A percentile compares a stretch with the other conserved stretches of the same genome.
Evolutionary conservation across 2,329 filamentous ascomycete species (phyloP).

Genomic region (Colletotrichum sp.): DNA sequence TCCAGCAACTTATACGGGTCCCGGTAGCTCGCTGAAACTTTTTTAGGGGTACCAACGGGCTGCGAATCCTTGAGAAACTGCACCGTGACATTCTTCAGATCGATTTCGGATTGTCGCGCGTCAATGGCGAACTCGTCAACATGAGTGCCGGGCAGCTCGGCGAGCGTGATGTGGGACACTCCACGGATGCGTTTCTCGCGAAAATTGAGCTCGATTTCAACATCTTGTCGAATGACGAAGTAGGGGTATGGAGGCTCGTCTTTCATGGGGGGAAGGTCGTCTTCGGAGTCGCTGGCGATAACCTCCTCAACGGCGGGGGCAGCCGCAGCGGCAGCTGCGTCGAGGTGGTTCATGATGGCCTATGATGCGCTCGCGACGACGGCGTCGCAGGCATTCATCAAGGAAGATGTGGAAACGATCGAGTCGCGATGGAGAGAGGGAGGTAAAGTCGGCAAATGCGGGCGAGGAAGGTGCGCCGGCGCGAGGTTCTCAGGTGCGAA

Average conservation of each 20-base stretch:
- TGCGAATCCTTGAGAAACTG: slow-evolving; percentile 37
- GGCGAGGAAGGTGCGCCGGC: slow-evolving; percentile 14
- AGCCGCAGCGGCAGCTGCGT: slow-evolving; percentile 4
- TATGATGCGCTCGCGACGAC: slow-evolving; percentile 4
- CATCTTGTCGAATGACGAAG: slow-evolving; percentile 79
- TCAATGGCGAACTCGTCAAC: slow-evolving; percentile 65
- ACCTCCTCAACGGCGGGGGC: slow-evolving; percentile 13
- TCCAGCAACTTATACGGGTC: slow-evolving; percentile 74
- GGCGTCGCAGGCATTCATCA: slow-evolving; percentile 1
- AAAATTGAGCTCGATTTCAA: slow-evolving; percentile 91
- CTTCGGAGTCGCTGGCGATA: slow-evolving; percentile 26
- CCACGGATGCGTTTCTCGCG: slow-evolving; percentile 76
- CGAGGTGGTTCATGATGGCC: slow-evolving; percentile 17
- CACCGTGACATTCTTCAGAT: slow-evolving; percentile 58
- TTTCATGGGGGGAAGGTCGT: slow-evolving; percentile 36
- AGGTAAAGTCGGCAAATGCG: not conserved
- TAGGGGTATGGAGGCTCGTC: slow-evolving; percentile 44
- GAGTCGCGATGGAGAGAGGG: not conserved
- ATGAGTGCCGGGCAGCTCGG: slow-evolving; percentile 59
- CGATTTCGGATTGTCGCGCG: slow-evolving; percentile 66
- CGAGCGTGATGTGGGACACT: slow-evolving; percentile 81
- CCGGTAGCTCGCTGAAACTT: slow-evolving; percentile 48
- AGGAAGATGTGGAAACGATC: not conserved
- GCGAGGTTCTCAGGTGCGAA: slow-evolving; percentile 17
- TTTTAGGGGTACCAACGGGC: slow-evolving; percentile 29